Base-by-base conservation (phyloP, 2,329 filamentous ascomycete genomes). In the Orbilia brochopaga region DNA sequence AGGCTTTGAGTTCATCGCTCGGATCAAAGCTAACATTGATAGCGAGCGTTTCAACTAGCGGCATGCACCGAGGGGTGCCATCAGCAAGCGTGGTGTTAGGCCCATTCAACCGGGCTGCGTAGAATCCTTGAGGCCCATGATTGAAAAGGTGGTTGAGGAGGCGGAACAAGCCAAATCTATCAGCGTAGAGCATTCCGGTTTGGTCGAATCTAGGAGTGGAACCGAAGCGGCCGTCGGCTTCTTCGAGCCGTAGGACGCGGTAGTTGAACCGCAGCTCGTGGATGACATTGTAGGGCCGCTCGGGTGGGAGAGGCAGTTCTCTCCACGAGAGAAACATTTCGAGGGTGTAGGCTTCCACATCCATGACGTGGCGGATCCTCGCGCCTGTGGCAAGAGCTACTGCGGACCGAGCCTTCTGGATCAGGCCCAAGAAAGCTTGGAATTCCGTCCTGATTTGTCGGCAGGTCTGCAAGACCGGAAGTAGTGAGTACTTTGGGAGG, bases 111-210 rank as follows among this genome's bases (percentile, higher is more conserved):
- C 21, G 1, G 1, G 46, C 44, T 2, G 13, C 17, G 30, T 35
- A 66, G 27, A 53, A 59, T 17, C 62, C 62, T 13, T 66, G 63
- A 1, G 55, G 55, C 1, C 63, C 63, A 17, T 67, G 63, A 4
- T 44, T 19, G 6, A 67, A 67, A 19, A 67, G 19, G 32, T 30
- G 44, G 37, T 30, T 60, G 15, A 67, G 37, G 7, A 60, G 19
- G 24, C 23, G 19, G 27, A 57, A 55, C 4, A 67, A n/a, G 13
- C 6, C 19, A 1, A 27, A 21, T 17, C 17, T 21, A n/a, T 60
- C 48, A 21, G 37, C 46, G 2, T 10, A 15, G 2, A 54, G 53
- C 6, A 13, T 37, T 13, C 13, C 13, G 32, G 32, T 7, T 13
- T 13, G n/a, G n/a, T n/a, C n/a, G n/a, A n/a, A n/a, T n/a, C n/a